These are phyloP conservation scores for Clitopilus hobsonii DNA, from an alignment of 768 basidiomycete species.

Conservation along the genomic window DNA sequence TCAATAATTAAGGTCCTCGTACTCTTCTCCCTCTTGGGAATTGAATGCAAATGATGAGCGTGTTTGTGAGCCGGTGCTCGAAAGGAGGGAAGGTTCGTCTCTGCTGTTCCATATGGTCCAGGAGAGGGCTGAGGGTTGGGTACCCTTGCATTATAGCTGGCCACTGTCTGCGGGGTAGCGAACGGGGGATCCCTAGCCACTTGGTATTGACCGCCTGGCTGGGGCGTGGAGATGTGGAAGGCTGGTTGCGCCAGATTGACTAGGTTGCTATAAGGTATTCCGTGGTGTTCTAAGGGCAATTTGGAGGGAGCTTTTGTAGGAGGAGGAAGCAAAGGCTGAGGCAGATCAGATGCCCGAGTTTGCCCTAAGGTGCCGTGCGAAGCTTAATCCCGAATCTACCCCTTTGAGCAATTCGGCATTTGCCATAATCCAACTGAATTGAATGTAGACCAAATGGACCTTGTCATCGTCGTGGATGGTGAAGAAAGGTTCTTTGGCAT, in stretches of 20 bases:
- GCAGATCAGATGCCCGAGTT: slow-evolving; percentile 16
- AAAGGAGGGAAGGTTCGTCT: slow-evolving; percentile 31
- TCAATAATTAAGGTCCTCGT: slow-evolving; percentile 85
- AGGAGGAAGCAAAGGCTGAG: slow-evolving; percentile 7
- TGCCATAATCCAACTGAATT: background rate
- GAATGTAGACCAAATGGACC: background rate
- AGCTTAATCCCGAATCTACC: slow-evolving; percentile 17
- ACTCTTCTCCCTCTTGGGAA: slow-evolving; percentile 86
- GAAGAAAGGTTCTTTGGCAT: background rate
- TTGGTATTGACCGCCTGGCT: slow-evolving; percentile 8
- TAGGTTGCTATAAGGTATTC: background rate
- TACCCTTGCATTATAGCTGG: slow-evolving; percentile 3
- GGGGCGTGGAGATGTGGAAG: slow-evolving; percentile 13
- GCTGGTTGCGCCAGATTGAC: slow-evolving; percentile 13
- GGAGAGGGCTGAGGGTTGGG: background rate
- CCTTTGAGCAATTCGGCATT: slow-evolving; percentile 1
- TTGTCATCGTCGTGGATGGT: background rate
- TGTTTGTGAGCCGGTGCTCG: slow-evolving; percentile 80
- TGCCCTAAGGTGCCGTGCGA: slow-evolving; percentile 18
- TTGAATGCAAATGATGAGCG: slow-evolving; percentile 83
- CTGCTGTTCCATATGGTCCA: background rate
- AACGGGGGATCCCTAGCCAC: slow-evolving; percentile 9
- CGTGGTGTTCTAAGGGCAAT: slow-evolving; percentile 2
- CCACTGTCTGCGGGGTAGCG: slow-evolving; percentile 6
- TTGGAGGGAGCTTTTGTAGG: slow-evolving; percentile 5